A percentile compares a stretch with the other conserved stretches of the same genome.
These are phyloP conservation scores for Ogataea corticis DNA, from an alignment of 805 yeast species.

Conservation along the genomic window DNA sequence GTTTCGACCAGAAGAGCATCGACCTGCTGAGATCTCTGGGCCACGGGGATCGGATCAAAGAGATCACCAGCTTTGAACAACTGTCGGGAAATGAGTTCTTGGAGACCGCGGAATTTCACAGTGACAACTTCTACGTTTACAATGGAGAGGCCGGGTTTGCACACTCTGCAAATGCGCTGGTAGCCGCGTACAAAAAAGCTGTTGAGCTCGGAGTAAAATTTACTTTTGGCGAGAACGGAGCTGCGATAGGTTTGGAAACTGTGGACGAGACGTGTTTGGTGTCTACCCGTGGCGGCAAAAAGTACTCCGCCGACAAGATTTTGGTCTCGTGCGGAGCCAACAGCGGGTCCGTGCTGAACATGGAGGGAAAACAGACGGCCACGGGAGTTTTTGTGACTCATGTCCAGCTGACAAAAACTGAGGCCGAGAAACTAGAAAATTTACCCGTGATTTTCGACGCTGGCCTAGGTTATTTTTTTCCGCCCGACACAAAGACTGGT, in stretches of 20 bases:
- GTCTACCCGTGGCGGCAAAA: constrained; percentile 29
- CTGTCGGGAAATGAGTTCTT: constrained; percentile 27
- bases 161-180: constrained; percentile 42
- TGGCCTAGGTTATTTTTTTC: constrained; percentile 48
- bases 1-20: constrained; percentile 41
- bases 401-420: constrained; percentile 36
- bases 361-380: constrained; percentile 36
- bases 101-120: constrained; percentile 11
- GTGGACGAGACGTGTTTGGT: constrained; percentile 19
- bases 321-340: constrained; percentile 43
- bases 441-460: constrained; percentile 48
- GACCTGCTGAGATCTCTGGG: constrained; percentile 34
- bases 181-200: constrained; percentile 33
- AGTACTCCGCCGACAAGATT: constrained; percentile 36
- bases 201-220: constrained; percentile 35
- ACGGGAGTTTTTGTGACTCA: constrained; percentile 43
- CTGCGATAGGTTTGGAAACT: constrained; percentile 20
- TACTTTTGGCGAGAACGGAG: constrained; percentile 35
- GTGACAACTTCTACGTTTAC: constrained; percentile 20
- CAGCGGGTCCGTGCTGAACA: constrained; percentile 37
- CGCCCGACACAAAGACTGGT: constrained; percentile 43
- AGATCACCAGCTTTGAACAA: constrained; percentile 30
- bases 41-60: constrained; percentile 32
- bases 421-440: constrained; percentile 35
- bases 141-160: constrained; percentile 47